Base-by-base conservation (phyloP, 306 rosid genomes). In the Medicago ruthenica region DNA sequence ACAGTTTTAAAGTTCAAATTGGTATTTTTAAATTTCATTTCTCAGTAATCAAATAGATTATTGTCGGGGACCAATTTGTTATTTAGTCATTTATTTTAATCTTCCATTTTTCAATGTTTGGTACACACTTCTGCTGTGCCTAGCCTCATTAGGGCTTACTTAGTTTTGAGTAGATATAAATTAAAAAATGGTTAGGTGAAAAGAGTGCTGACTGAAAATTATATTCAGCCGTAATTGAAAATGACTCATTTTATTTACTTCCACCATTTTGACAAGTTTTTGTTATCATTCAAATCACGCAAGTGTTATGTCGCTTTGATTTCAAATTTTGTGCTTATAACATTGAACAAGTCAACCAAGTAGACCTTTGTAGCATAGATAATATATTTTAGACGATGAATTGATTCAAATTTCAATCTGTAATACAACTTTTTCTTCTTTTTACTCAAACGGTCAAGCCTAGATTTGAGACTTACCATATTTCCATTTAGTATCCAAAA, bases 91-190 rank as follows among this genome's bases (percentile, higher is more conserved):
- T 18, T 18, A 18, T 83, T 37, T 22, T 5, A 42, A 16, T 31
- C 34, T 14, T 45, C 3, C 36, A 17, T 55, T 70, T 64, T 76
- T 20, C 70, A 42, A 62, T 14, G 18, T 17, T 4, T 48, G 71
- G 74, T 42, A 55, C 24, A 71, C 63, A 70, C 59, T 44, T 41
- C 9, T 54, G 39, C 64, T 21, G 37, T 59, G 80, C 51, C 67
- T 74, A 62, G 17, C 64, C 74, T 74, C 21, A 54, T 54, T 34
- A 34, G 37, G 37, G 37, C 37, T 6, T 34, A 34, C 37, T 5
- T 34, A 34, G 37, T 34, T 54, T 45, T 45, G 51, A 45, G 51
- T 45, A 45, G 51, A 15, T 13, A 45, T 15, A 45, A 45, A 45
- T 14, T 13, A 12, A 15, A 45, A 45, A 45, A 16, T 45, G n/a